Conservation (phyloP, 1,284 basidiomycete genomes). For the Agroathelia rolfsii region DNA sequence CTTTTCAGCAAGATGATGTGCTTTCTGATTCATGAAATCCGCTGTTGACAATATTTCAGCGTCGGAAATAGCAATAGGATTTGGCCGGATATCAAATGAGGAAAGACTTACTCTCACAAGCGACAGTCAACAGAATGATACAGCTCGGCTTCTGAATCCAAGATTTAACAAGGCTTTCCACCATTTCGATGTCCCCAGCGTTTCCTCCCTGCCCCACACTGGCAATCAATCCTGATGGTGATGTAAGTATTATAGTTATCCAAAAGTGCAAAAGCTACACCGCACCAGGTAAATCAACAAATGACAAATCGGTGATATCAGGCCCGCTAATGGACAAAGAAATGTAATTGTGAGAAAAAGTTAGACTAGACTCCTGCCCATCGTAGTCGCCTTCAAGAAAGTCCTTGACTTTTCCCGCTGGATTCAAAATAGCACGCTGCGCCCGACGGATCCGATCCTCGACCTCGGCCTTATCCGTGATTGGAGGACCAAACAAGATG, state of each 20-base stretch:
- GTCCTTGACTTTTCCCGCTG: slow-evolving; percentile 22
- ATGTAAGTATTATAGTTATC: background rate
- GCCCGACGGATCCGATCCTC: slow-evolving; percentile 60
- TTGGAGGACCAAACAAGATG: slow-evolving; percentile 40
- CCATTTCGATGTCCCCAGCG: slow-evolving; percentile 46
- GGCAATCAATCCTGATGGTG: slow-evolving; percentile 49
- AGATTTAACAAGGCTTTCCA: slow-evolving; percentile 45
- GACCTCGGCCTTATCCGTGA: slow-evolving; percentile 42
- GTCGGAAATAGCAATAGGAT: background rate
- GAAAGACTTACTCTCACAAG: slow-evolving; percentile 54
- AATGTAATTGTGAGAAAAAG: slow-evolving; percentile 56
- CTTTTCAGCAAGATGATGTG: slow-evolving; percentile 44
- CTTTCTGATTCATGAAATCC: slow-evolving; percentile 70
- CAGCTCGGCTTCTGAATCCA: slow-evolving; percentile 59
- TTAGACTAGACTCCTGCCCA: slow-evolving; percentile 26
- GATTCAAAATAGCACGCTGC: slow-evolving; percentile 65
- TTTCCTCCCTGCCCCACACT: slow-evolving; percentile 43
- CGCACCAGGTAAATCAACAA: slow-evolving; percentile 60
- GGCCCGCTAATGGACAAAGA: slow-evolving; percentile 58
- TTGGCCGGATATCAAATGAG: slow-evolving; percentile 1
- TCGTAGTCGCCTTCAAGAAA: slow-evolving; percentile 32
- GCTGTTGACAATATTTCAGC: slow-evolving; percentile 27
- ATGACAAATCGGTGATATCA: slow-evolving; percentile 62
- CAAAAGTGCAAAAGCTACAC: slow-evolving; percentile 12
- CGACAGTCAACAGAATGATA: slow-evolving; percentile 59